Evolutionary conservation across 352 stramenopile species (phyloP).

Genomic region (Pythium dissotocum): DNA sequence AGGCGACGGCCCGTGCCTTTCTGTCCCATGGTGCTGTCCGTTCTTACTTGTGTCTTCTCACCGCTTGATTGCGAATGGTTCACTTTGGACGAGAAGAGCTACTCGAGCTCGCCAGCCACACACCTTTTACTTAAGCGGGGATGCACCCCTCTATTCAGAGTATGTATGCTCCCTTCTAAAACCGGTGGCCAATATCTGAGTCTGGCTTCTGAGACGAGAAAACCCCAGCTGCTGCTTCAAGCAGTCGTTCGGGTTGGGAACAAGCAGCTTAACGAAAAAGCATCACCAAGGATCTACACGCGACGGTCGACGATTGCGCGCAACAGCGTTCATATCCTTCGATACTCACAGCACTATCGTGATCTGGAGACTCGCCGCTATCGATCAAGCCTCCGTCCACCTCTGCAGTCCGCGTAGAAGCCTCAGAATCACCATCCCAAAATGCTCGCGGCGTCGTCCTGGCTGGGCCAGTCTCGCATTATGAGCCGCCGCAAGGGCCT

Average conservation of each 20-base stretch:
- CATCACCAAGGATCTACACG: neutral
- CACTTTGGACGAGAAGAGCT: slow-evolving; percentile 19
- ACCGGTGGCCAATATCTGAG: slow-evolving; percentile 12
- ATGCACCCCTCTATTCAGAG: neutral
- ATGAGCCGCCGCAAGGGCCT: slow-evolving; percentile 77
- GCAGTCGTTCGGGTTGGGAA: neutral
- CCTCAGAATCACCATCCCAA: neutral
- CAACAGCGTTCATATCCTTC: neutral
- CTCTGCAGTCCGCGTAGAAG: neutral
- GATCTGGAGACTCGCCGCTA: neutral
- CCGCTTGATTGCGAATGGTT: slow-evolving; percentile 17
- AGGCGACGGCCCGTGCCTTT: slow-evolving; percentile 62
- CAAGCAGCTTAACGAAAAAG: neutral
- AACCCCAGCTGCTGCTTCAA: slow-evolving; percentile 12
- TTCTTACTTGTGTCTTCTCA: neutral
- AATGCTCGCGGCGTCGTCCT: slow-evolving; percentile 18
- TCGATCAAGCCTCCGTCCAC: slow-evolving; percentile 8
- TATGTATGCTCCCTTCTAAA: slow-evolving; percentile 5
- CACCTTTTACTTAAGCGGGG: slow-evolving; percentile 19
- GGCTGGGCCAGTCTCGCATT: slow-evolving; percentile 31
- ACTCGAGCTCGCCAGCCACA: slow-evolving; percentile 3
- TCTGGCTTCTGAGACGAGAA: slow-evolving; percentile 16
- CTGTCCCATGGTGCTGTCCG: slow-evolving; percentile 20
- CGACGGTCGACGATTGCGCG: neutral
- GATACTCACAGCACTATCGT: neutral